Conservation (phyloP, 208 protist genomes). For the Porcisia deanei region DNA sequence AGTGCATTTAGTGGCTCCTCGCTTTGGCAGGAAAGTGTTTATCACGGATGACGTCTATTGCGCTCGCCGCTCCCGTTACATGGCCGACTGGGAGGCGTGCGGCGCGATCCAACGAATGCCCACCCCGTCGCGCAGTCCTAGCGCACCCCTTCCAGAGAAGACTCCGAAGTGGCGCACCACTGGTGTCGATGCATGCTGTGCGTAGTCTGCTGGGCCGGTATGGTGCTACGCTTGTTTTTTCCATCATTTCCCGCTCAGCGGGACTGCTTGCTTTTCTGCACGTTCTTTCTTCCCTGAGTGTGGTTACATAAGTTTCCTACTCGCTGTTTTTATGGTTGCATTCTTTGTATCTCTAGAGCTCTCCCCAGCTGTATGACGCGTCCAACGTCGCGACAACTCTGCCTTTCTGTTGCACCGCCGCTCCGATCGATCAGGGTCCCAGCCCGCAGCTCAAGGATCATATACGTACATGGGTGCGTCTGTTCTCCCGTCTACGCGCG, state of each 20-base stretch:
- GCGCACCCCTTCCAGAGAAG: conserved; percentile 65
- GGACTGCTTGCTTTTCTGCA: background rate
- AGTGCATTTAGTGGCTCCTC: conserved; percentile 14
- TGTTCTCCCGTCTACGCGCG: background rate
- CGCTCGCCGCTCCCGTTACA: conserved; percentile 46
- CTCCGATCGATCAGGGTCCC: background rate
- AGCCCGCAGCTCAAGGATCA: background rate
- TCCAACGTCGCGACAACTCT: background rate
- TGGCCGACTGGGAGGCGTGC: conserved; percentile 61
- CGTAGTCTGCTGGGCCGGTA: background rate
- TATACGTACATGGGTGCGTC: background rate
- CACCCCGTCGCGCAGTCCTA: conserved; percentile 44
- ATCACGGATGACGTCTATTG: conserved; percentile 82
- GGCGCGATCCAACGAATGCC: conserved; percentile 46
- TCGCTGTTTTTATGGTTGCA: background rate
- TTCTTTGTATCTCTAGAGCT: background rate
- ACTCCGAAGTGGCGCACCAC: conserved; percentile 63
- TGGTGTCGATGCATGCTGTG: conserved; percentile 1
- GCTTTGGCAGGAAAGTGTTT: conserved; percentile 74
- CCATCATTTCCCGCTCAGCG: background rate
- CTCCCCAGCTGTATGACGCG: background rate
- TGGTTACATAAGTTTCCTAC: background rate
- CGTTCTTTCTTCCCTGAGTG: background rate
- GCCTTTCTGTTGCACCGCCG: conserved; percentile 2
- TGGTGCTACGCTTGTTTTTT: background rate